Base-by-base conservation (phyloP, 805 yeast genomes). In the Candida orba region DNA sequence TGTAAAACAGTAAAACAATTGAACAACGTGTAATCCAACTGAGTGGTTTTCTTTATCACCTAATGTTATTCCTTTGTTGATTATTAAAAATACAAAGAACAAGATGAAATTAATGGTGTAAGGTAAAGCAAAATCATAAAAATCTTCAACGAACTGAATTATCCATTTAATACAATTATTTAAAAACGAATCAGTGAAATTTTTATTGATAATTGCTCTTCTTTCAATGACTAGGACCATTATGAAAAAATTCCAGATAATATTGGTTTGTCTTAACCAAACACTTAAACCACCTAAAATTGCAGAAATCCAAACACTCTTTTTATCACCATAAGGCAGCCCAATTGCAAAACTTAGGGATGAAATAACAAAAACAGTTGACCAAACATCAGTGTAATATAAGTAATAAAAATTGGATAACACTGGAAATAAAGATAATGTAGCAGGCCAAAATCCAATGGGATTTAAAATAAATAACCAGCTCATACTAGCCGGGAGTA, bases 331-430 rank as follows among this genome's bases (percentile, higher is more conserved):
- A 45, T 54, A 58, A 4, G 71, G 71, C 17, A 63, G 42, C 0
- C 66, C 66, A 15, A 75, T 54, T 4, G 69, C 79, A 31, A 73
- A 55, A 6, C 79, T 68, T 30, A 80, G 67, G 3, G 84, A 71
- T 2, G 71, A 68, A 12, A 86, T 47, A 8, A 90, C 73, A 25
- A 86, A 65, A 1, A 85, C 72, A 0, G 93, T 76, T 0, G 96
- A 77, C 98, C 97, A 90, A 1, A 89, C 82, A 58, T 93, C 99
- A 0, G 99, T 93, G 63, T 93, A 93, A 64, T 80, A 93, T 31
- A 93, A 65, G 30, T 79, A 79, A 52, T 82, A 80, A 63, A 81
- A 91, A 4, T 89, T 72, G 22, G 81, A 69, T 41, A 91, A 57
- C 40, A 90, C 66, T 2, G 99, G 98, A 52, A 79, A 76, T 8